phyloP scores from a whole-genome alignment of 495 filamentous ascomycete genomes.

The Monascus purpureus region DNA sequence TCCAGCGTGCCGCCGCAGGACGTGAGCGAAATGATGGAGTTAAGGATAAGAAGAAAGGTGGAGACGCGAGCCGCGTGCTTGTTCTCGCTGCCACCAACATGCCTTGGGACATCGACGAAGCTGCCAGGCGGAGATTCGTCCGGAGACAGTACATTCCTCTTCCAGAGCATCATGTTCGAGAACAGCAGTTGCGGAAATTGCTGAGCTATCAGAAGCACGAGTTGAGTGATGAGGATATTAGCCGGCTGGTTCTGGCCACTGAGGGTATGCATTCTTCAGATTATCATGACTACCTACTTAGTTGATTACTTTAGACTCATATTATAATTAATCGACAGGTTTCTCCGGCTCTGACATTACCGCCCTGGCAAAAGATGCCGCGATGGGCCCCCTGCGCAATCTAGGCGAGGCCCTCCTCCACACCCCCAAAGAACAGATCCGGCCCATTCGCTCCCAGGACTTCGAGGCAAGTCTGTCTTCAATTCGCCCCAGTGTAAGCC shows the following conservation, averaged over 20 bases:
- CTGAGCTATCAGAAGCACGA: conserved; percentile 79
- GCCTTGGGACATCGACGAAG: conserved; percentile 97
- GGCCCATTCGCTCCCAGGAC: conserved; percentile 69
- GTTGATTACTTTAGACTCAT: background rate
- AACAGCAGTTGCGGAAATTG: conserved; percentile 60
- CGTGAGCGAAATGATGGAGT: conserved; percentile 38
- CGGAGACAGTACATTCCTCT: conserved; percentile 91
- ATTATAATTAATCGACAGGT: conserved; percentile 33
- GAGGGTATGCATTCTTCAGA: conserved; percentile 51
- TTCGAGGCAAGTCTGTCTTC: conserved; percentile 74
- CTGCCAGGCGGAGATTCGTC: conserved; percentile 82
- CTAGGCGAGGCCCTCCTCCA: conserved; percentile 81
- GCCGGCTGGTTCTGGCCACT: conserved; percentile 64
- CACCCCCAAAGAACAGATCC: conserved; percentile 87
- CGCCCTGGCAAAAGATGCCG: conserved; percentile 91
- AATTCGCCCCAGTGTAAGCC: conserved; percentile 84
- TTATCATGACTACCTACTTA: background rate
- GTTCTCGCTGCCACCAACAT: conserved; percentile 94
- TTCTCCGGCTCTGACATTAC: conserved; percentile 98
- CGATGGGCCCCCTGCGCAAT: conserved; percentile 90
- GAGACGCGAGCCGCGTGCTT: conserved; percentile 81
- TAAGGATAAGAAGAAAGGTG: conserved; percentile 53
- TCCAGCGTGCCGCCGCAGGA: conserved; percentile 84
- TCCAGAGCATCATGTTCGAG: conserved; percentile 69
- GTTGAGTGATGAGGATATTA: conserved; percentile 59